Evolutionary conservation across 441 rosid species (phyloP), one percentile per base, ranked within the genome.

Genomic region (Daphne laureola): DNA sequence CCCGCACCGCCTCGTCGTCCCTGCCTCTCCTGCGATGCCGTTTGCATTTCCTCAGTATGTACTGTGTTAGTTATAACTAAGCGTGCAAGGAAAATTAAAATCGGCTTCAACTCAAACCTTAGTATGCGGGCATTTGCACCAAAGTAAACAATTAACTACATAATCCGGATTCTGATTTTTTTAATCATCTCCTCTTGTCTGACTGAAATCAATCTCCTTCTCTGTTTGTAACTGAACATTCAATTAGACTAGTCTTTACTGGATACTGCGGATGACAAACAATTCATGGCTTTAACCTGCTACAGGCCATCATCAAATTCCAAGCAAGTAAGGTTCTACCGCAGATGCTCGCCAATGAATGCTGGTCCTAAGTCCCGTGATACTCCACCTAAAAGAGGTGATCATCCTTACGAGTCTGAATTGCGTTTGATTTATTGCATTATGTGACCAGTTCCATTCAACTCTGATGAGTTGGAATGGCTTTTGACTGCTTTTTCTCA

Each of bases 331-430:
- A 93, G 80, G 70, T 83, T 84, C 62, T 74, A 74, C 70, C 87
- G 86, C 43, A 85, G 96, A 44, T 93, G 96, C 64, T 80, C 90
- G 17, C 95, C 96, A 3, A 76, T 89, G 68, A 75, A 67, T 73
- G 76, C 90, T 14, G 96, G 96, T 35, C 97, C 98, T 17, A 96
- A 89, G 65, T 89, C 97, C 25, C 86, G 90, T 31, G 97, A 89
- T 57, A 83, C 90, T 43, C 98, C 98, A 3, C 98, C 98, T 3
- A 89, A 78, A 70, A 83, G 98, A 87, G 98, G 98, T 89, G 53
- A 61, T 53, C 15, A 25, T 14, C 59, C 15, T 41, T 57, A 26
- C 38, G 15, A 17, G 43, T 40, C 43, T 5, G 8, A 50, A 17
- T 41, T 43, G 23, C 8, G 17, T 48, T 40, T 21, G 48, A 38